Base-by-base conservation (phyloP, 2,329 filamentous ascomycete genomes). In the Fusarium anguioides region DNA sequence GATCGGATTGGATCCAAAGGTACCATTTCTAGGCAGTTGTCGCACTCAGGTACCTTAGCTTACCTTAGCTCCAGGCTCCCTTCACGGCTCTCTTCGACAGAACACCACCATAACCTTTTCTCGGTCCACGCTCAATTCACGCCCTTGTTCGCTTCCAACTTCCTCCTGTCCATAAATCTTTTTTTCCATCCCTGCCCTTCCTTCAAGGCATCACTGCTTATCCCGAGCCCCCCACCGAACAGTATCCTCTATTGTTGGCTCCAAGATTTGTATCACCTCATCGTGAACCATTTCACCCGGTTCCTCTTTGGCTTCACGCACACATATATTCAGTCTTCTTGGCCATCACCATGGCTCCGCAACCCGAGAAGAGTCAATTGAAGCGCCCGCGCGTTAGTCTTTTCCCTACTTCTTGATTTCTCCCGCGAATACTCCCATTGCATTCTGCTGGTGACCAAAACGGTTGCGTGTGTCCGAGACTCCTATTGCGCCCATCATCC, bases 361-460 rank as follows among this genome's bases (percentile, higher is more conserved):
- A 83, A 73, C 78, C 80, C 69, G 91, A 96, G 80, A 92, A 92
- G 83, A 94, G 90, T 82, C 91, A 92, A 81, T 88, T 96, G 82
- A 97, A 97, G 84, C 89, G 93, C 76, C 87, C 83, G 72, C 87
- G 90, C 79, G 93, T 96, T 84, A 76, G 87, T 82, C 60, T 65
- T 77, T 63, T 71, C 59, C 53, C 49, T 40, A 40, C 24, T 50
- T 52, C 49, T 35, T 42, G 36, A 27, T 29, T 31, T 21, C 23
- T 26, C 63, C 66, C 35, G 31, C 46, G 31, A 41, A 44, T 27
- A 52, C 31, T 21, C 48, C 42, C 55, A 18, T 60, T 29, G 17
- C 39, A 40, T 20, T 26, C 26, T 48, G 39, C 33, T 17, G 8
- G 24, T 37, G 41, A 40, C 68, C 56, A 68, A 60, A 27, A 27